Evolutionary conservation across 345 rosid genomes (phyloP).

Genomic region (Eucalyptus virginea): DNA sequence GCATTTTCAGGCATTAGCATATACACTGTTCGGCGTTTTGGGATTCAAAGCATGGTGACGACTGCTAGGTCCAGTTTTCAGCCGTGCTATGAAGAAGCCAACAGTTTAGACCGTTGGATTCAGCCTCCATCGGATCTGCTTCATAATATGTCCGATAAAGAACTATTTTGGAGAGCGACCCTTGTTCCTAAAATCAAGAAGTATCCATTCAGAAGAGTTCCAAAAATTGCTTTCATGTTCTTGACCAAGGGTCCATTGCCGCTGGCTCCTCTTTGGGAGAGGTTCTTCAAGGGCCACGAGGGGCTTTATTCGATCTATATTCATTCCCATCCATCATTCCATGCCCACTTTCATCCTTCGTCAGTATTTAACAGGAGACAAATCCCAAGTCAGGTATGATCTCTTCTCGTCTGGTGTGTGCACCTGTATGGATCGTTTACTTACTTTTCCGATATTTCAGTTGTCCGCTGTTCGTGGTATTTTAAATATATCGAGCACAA

Average conservation of each 20-base stretch:
- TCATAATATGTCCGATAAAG: constrained; percentile 67
- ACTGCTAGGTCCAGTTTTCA: constrained; percentile 31
- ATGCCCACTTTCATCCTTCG: constrained; percentile 31
- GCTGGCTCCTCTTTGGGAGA: constrained; percentile 87
- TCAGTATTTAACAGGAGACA: constrained; percentile 70
- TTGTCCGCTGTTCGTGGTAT: background rate
- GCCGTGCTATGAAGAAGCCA: constrained; percentile 28
- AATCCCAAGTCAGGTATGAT: constrained; percentile 77
- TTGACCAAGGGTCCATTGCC: constrained; percentile 93
- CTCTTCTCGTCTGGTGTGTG: background rate
- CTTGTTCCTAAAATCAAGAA: constrained; percentile 49
- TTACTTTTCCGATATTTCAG: background rate
- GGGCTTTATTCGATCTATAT: constrained; percentile 69
- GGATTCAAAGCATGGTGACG: constrained; percentile 35
- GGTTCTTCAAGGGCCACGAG: constrained; percentile 69
- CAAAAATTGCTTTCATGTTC: constrained; percentile 94
- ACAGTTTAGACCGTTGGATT: constrained; percentile 41
- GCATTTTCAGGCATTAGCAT: constrained; percentile 57
- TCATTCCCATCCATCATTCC: constrained; percentile 72
- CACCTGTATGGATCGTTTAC: background rate
- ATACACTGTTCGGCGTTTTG: constrained; percentile 48
- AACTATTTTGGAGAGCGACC: constrained; percentile 87
- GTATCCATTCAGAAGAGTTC: constrained; percentile 67
- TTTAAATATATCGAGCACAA: background rate
- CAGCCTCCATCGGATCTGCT: constrained; percentile 44